Percentiles rank a stretch among this genome's conserved stretches.
Evolutionary conservation across 106 monocot species (phyloP).

Genomic region (Ottelia alismoides): DNA sequence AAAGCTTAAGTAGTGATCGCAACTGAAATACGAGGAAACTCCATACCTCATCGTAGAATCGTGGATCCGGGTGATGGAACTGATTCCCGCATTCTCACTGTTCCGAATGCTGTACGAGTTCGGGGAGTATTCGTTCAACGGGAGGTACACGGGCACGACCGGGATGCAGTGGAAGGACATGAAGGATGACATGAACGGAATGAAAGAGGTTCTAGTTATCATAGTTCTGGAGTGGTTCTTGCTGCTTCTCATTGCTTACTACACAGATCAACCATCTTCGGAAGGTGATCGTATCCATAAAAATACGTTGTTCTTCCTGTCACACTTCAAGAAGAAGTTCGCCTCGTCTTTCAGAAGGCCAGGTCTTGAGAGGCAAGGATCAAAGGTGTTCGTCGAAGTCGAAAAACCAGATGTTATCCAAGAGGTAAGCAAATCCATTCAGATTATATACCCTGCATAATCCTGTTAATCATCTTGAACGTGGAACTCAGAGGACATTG

Average conservation of each 20-base stretch:
- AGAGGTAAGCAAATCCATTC: slow-evolving; percentile 37
- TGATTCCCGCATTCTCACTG: slow-evolving; percentile 51
- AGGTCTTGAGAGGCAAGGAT: slow-evolving; percentile 23
- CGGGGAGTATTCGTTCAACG: slow-evolving; percentile 40
- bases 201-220: slow-evolving; percentile 49
- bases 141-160: slow-evolving; percentile 22
- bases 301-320: slow-evolving; percentile 23
- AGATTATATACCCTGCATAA: background rate
- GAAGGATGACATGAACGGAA: slow-evolving; percentile 40
- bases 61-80: slow-evolving; percentile 54
- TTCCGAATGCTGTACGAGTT: slow-evolving; percentile 68
- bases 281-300: slow-evolving; percentile 5
- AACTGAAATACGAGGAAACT: too few species aligned
- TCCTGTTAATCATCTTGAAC: background rate
- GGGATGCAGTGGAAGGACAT: slow-evolving; percentile 66
- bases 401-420: slow-evolving; percentile 49
- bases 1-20: too few species aligned
- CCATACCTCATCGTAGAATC: slow-evolving; percentile 26
- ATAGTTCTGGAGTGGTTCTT: slow-evolving; percentile 41
- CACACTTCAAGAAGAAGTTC: slow-evolving; percentile 12
- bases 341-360: slow-evolving; percentile 6
- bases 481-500: slow-evolving; percentile 28
- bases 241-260: slow-evolving; percentile 40
- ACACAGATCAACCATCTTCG: slow-evolving; percentile 25
- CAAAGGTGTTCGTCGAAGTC: slow-evolving; percentile 54